Percentiles rank a stretch among this genome's conserved stretches.
Evolutionary conservation across 768 basidiomycete species (phyloP).

Genomic region (Amanita fuliginea): DNA sequence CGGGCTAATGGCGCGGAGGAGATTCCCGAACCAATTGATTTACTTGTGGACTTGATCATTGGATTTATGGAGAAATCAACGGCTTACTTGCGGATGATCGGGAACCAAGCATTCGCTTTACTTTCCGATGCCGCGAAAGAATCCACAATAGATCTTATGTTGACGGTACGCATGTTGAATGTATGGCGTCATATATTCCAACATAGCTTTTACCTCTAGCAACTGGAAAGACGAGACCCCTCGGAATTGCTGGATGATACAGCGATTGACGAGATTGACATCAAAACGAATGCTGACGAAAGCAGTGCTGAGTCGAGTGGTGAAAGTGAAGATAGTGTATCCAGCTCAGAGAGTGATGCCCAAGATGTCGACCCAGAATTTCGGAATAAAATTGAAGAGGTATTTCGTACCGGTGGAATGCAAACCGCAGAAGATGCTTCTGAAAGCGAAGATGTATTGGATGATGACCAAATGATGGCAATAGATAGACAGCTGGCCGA

Average conservation of each 20-base stretch:
- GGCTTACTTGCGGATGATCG: conserved; percentile 68
- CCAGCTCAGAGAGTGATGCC: conserved; percentile 18
- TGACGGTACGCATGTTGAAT: conserved; percentile 45
- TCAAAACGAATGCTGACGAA: conserved; percentile 24
- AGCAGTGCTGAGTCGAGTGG: conserved; percentile 15
- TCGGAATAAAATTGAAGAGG: conserved; percentile 56
- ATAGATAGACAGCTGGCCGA: conserved; percentile 87
- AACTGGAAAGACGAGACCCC: conserved; percentile 70
- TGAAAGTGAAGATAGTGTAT: conserved; percentile 18
- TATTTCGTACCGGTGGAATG: conserved; percentile 46
- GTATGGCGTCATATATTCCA: neutral
- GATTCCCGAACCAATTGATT: conserved; percentile 56
- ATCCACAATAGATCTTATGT: conserved; percentile 70
- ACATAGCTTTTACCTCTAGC: conserved; percentile 31
- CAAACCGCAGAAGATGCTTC: conserved; percentile 48
- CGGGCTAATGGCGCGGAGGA: conserved; percentile 25
- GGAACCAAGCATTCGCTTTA: conserved; percentile 70
- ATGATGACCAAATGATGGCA: conserved; percentile 98
- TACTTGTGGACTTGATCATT: conserved; percentile 84
- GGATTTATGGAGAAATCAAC: conserved; percentile 81
- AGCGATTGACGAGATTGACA: conserved; percentile 25
- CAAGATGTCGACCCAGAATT: conserved; percentile 45
- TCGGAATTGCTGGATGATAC: conserved; percentile 39
- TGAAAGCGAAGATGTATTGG: conserved; percentile 67
- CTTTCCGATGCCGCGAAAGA: conserved; percentile 55